Base-by-base conservation (phyloP, 2,329 filamentous ascomycete genomes). In the Fusarium begoniae region DNA sequence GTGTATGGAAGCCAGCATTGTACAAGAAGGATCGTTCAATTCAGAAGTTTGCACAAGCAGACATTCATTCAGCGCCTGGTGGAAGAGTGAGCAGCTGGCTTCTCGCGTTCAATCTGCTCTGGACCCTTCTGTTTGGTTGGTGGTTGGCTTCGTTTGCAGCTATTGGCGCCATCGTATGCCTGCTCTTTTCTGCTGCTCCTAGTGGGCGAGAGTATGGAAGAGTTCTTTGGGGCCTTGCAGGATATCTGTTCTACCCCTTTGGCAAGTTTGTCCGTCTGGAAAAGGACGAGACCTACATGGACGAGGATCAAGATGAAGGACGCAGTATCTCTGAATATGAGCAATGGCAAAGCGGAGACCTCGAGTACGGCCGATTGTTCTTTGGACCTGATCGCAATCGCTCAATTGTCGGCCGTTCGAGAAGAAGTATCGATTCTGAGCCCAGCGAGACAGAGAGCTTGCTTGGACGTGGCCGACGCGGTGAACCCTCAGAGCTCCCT, bases 1-100 rank as follows among this genome's bases (percentile, higher is more conserved):
- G 97, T 81, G 94, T 99, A 73, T 99, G 96, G 96, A 99, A 99
- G 83, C 96, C 96, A 48, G 97, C 96, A 3, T 83, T 99, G 72
- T 99, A 99, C 88, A 99, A 99, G 84, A 99, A 99, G 83, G 92
- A 93, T 78, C 92, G 96, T 64, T 99, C 96, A 2, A 97, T 99
- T 43, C 95, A 98, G 82, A 96, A 97, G 83, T 97, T 92, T 53
- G 96, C 96, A 11, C 96, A 98, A 84, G 95, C 93, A 20, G 96
- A 99, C 82, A 98, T 99, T 67, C 96, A 99, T 84, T 98, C 96
- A 7, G 91, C 94, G 3, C 96, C 96, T 0, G 96, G 96, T 28
- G 93, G 94, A 24, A 91, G 91, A 76, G 96, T 98, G 72, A 96
- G 91, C 83, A 90, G 84, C 68, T 95, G 95, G 90, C 86, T 99